Evolutionary conservation across 164 flowering plant species (phyloP), one percentile per base, ranked within the genome.

Genomic region (Saururus chinensis): DNA sequence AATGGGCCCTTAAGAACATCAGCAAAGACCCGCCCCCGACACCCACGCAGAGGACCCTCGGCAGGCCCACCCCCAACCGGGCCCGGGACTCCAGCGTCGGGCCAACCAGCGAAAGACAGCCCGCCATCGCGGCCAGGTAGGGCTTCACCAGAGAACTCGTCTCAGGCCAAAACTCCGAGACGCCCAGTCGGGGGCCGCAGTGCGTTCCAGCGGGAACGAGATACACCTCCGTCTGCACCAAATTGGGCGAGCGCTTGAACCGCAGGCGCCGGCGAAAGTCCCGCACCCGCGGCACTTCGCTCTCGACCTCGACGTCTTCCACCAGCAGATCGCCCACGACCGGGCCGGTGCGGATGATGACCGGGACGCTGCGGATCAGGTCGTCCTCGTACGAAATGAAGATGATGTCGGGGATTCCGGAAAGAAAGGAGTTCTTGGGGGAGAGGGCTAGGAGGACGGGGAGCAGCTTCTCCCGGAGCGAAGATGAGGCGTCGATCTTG

Each of bases 11-110:
- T 69, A 88, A 68, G 57, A 91, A 88, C 7, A 74, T 59, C 48
- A 82, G 79, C 76, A 88, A 73, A n/a, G 92, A 88, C 10, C 96
- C 98, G 42, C 96, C 95, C 0, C 96, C 96, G 30, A 90, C 85
- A 7, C 95, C 93, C 24, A 83, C 45, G 71, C 95, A 88, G 59
- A 88, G 65, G 19, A 85, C 84, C 70, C 62, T 73, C 7, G 89
- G 30, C 24, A 45, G 59, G 70, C 76, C 49, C 22, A 63, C 40
- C 56, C 70, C 73, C n/a, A n/a, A n/a, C n/a, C n/a, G n/a, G n/a
- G n/a, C n/a, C n/a, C n/a, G n/a, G n/a, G n/a, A n/a, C 10, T 80
- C 80, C n/a, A 90, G 53, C 55, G 41, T 53, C 20, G 22, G 22
- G 53, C 76, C 70, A 62, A 88, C 69, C 70, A 86, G 60, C 30